Percentiles rank a stretch among this genome's conserved stretches.
These are phyloP conservation scores for Candida chauliodis DNA, from an alignment of 805 yeast genomes.

Conservation along the genomic window DNA sequence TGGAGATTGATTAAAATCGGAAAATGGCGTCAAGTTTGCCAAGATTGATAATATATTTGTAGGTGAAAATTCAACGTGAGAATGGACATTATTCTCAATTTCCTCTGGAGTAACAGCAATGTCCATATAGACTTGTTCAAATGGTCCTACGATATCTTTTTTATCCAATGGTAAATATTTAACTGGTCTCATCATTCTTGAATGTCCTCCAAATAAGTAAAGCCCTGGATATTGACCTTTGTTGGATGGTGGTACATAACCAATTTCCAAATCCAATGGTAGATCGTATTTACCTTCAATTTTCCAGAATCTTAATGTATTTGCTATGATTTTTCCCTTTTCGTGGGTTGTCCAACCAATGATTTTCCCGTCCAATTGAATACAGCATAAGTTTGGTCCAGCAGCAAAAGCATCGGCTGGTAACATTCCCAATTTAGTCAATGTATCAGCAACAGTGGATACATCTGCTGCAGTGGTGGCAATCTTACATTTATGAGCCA, in stretches of 20 bases:
- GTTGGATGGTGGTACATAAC: constrained; percentile 92
- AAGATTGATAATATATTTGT: constrained; percentile 90
- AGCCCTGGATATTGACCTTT: constrained; percentile 98
- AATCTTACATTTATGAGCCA: constrained; percentile 90
- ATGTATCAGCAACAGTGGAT: constrained; percentile 60
- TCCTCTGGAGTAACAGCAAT: constrained; percentile 93
- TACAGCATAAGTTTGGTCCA: constrained; percentile 85
- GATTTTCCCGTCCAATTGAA: constrained; percentile 88
- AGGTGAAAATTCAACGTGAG: constrained; percentile 93
- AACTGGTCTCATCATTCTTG: constrained; percentile 96
- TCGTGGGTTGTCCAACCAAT: constrained; percentile 93
- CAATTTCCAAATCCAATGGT: constrained; percentile 86
- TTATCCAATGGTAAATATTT: constrained; percentile 82
- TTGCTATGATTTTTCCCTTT: constrained; percentile 82
- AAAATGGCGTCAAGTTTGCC: constrained; percentile 96
- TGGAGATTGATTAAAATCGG: constrained; percentile 98
- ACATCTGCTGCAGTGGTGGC: constrained; percentile 77
- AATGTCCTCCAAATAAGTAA: constrained; percentile 83
- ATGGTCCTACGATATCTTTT: constrained; percentile 90
- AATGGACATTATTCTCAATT: constrained; percentile 73
- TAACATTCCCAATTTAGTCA: constrained; percentile 73
- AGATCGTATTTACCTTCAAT: constrained; percentile 75
- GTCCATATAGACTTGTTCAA: constrained; percentile 96
- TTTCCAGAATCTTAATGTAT: constrained; percentile 89
- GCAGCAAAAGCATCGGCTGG: constrained; percentile 79